Evolutionary conservation across 306 rosid species (phyloP), one percentile per base, ranked within the genome.

Genomic region (Chamaecrista fasciculata): DNA sequence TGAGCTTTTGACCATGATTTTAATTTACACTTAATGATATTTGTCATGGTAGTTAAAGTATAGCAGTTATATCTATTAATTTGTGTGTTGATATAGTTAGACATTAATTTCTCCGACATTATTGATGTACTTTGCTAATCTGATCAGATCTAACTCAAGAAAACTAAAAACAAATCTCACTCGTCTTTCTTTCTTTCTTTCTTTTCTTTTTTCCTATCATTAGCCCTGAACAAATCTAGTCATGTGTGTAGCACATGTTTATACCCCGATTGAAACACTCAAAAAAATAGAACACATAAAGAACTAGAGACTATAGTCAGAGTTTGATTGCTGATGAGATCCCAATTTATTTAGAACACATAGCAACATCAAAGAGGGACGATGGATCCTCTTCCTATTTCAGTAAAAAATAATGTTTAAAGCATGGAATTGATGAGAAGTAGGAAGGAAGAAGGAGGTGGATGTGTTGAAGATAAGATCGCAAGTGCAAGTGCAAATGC

Each of bases 41-140:
- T 49, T 68, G 25, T 23, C 18, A 56, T 14, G 71, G 52, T 44
- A 10, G 40, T 63, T 44, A 33, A 57, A 56, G 73, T 40, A 3
- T 2, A 77, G 6, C 18, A 40, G 19, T 50, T 47, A 48, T 33
- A 33, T 33, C n/a, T 15, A 55, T 8, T 3, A 19, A 44, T 37
- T 23, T 1, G 29, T 23, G 42, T 8, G 65, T 33, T 56, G 12
- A 23, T 64, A 5, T 21, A 44, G 51, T 51, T 34, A 59, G 56
- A 39, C 73, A 63, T 69, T 69, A 55, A 62, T 62, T 68, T 73
- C 1, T 53, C 49, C 62, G 62, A 46, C 71, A 67, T 16, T 34
- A 78, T 59, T 34, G n/a, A 8, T 51, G 82, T 59, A 50, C 65
- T 72, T 48, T 29, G 40, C 29, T 48, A 58, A 39, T 77, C 62